Conservation (phyloP, 176 grass and related monocot species). For the Dactylis glomerata region DNA sequence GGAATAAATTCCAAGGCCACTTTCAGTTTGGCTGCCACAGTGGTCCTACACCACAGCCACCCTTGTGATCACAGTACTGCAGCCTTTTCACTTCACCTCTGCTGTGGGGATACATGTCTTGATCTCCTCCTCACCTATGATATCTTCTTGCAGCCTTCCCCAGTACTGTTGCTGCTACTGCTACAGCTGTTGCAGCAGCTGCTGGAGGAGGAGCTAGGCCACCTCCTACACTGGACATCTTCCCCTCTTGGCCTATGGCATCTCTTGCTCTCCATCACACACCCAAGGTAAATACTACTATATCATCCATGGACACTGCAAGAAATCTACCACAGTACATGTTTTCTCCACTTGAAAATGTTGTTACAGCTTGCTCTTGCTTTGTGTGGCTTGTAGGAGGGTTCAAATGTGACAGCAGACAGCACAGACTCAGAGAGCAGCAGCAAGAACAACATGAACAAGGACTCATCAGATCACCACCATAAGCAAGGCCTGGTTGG, state of each 20-base stretch:
- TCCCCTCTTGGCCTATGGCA: constrained; percentile 83
- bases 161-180: constrained; percentile 12
- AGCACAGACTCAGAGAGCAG: constrained; percentile 51
- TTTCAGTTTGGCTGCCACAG: constrained; percentile 35
- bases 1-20: constrained; percentile 34
- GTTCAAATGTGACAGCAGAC: constrained; percentile 41
- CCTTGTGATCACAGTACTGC: constrained; percentile 52
- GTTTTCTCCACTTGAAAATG: background rate
- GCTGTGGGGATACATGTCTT: constrained; percentile 37
- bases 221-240: constrained; percentile 85
- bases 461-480: constrained; percentile 30
- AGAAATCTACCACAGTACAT: background rate
- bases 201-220: constrained; percentile 35
- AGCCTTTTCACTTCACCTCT: constrained; percentile 37
- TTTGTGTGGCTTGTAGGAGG: constrained; percentile 17
- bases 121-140: constrained; percentile 48
- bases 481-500: background rate
- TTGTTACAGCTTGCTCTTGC: background rate
- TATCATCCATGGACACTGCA: background rate
- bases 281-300: constrained; percentile 45
- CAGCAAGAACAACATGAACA: constrained; percentile 48
- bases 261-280: constrained; percentile 47
- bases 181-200: constrained; percentile 14
- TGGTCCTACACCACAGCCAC: background rate
- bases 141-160: constrained; percentile 71